A percentile compares a stretch with the other conserved stretches of the same genome.
Evolutionary conservation across 2,329 filamentous ascomycete species (phyloP).

Genomic region (Fusarium liriodendri): DNA sequence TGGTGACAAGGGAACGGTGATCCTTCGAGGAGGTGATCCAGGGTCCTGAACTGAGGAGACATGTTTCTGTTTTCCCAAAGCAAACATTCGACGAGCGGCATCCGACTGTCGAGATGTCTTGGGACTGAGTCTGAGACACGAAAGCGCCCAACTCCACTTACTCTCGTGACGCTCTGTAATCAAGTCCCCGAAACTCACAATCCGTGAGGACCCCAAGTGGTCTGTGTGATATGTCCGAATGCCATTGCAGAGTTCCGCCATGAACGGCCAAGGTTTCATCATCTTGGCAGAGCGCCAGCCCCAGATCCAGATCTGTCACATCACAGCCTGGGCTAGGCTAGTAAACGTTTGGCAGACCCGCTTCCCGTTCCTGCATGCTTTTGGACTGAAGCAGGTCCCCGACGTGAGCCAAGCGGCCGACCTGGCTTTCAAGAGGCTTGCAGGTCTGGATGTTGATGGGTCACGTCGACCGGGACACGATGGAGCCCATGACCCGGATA

Average conservation of each 20-base stretch:
- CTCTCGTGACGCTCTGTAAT: not conserved
- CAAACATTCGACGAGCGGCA: not conserved
- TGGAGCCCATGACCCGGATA: conserved; percentile 11
- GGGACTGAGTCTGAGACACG: not conserved
- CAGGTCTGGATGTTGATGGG: conserved; percentile 2
- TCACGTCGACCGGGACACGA: conserved; percentile 1
- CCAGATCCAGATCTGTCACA: conserved; percentile 4
- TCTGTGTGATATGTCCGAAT: not conserved
- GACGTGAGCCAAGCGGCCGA: conserved; percentile 15
- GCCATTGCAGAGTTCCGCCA: conserved; percentile 4
- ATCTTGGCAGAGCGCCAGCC: not conserved
- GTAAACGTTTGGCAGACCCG: conserved; percentile 1
- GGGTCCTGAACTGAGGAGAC: not conserved
- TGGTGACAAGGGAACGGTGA: not conserved
- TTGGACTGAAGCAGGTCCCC: not conserved
- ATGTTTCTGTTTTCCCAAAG: not conserved
- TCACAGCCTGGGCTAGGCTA: not conserved
- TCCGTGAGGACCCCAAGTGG: not conserved
- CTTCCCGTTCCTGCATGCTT: conserved; percentile 5
- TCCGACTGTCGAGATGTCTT: not conserved
- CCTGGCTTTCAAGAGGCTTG: conserved; percentile 10
- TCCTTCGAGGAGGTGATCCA: not conserved
- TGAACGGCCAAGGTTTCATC: conserved; percentile 12
- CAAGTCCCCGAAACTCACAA: not conserved
- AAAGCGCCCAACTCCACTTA: not conserved